phyloP scores from a whole-genome alignment of 2,329 filamentous ascomycete genomes.

The Trichoderma endophyticum region DNA sequence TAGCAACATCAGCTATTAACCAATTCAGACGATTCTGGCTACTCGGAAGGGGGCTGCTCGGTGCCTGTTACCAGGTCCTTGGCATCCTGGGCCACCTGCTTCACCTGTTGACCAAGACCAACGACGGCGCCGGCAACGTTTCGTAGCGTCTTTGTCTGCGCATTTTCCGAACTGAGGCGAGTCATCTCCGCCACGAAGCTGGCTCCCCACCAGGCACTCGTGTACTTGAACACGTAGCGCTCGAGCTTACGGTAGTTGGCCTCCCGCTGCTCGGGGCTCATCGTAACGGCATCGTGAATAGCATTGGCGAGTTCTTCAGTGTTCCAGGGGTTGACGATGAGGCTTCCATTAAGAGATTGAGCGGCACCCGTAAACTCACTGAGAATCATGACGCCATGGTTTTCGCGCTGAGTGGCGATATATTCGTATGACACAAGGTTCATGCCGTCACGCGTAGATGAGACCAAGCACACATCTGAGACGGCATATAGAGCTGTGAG shows the following conservation, averaged over 20 bases:
- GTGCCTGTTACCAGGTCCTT: slow-evolving; percentile 22
- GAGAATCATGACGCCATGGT: slow-evolving; percentile 89
- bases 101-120: slow-evolving; percentile 29
- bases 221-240: slow-evolving; percentile 96
- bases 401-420: slow-evolving; percentile 86
- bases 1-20: background rate
- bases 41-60: background rate
- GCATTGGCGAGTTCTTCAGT: slow-evolving; percentile 91
- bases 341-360: slow-evolving; percentile 86
- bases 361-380: slow-evolving; percentile 96
- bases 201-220: slow-evolving; percentile 93
- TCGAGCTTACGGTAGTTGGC: slow-evolving; percentile 89
- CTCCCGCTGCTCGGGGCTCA: slow-evolving; percentile 83
- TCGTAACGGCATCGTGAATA: slow-evolving; percentile 94
- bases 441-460: slow-evolving; percentile 97
- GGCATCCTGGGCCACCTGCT: slow-evolving; percentile 27
- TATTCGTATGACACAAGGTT: slow-evolving; percentile 98
- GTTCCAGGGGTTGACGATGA: slow-evolving; percentile 98
- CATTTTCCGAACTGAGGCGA: slow-evolving; percentile 43
- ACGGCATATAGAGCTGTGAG: slow-evolving; percentile 90
- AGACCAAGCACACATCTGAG: slow-evolving; percentile 88
- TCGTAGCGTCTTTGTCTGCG: slow-evolving; percentile 39
- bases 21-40: background rate
- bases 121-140: slow-evolving; percentile 42
- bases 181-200: slow-evolving; percentile 84